Percentiles rank a stretch among this genome's conserved stretches.
phyloP scores from a whole-genome alignment of 1,284 basidiomycete genomes.

The Termitomyces sp. region DNA sequence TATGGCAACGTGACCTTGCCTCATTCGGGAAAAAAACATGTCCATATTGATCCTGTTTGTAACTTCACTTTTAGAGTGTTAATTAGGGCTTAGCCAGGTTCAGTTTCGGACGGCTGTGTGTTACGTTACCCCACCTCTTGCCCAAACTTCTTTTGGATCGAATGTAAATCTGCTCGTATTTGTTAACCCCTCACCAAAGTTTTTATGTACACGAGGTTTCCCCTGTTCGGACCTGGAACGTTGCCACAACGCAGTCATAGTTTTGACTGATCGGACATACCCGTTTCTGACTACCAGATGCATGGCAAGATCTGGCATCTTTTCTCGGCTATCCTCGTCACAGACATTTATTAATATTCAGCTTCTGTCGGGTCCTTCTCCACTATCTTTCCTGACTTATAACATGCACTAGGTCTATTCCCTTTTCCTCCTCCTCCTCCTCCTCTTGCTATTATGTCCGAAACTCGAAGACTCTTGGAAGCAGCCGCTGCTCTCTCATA shows the following conservation, averaged over 20 bases:
- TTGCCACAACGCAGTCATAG: conserved; percentile 30
- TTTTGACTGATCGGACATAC: conserved; percentile 36
- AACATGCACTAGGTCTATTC: conserved; percentile 37
- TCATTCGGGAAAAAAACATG: conserved; percentile 10
- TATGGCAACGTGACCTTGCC: conserved; percentile 10
- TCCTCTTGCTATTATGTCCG: conserved; percentile 42
- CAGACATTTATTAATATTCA: conserved; percentile 34
- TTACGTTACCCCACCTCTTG: conserved; percentile 11
- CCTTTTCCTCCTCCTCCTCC: conserved; percentile 20
- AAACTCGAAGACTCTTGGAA: conserved; percentile 59
- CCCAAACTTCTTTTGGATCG: not conserved
- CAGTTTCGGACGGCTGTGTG: conserved; percentile 2
- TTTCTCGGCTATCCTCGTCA: conserved; percentile 30
- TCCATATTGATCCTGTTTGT: conserved; percentile 11
- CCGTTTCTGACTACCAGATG: conserved; percentile 32
- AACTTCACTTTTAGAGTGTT: conserved; percentile 11
- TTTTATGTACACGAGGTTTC: conserved; percentile 1
- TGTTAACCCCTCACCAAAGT: not conserved
- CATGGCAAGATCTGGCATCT: conserved; percentile 32
- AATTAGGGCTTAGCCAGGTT: not conserved
- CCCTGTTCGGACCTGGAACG: conserved; percentile 30
- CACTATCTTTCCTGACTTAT: conserved; percentile 31
- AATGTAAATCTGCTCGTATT: conserved; percentile 2
- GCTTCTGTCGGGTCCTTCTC: conserved; percentile 30
- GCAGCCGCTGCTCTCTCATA: conserved; percentile 57